Percentiles rank a stretch among this genome's conserved stretches.
These are phyloP conservation scores for Cardiospermum halicacabum DNA, from an alignment of 345 rosid species.

Conservation along the genomic window DNA sequence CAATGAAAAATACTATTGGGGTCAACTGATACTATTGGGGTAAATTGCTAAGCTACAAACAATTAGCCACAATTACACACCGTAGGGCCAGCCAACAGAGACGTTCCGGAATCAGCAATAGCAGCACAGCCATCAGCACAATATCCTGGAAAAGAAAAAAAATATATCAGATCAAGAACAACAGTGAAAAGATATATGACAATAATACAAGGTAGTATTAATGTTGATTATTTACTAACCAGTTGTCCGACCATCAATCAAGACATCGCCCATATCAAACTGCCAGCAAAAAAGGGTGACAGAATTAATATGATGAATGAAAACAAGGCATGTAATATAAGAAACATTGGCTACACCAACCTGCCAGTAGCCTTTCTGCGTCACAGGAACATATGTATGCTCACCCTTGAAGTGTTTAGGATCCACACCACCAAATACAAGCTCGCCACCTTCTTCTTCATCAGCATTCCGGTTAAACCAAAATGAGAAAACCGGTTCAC, in stretches of 20 bases:
- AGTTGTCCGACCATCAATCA: conserved; percentile 49
- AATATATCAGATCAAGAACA: background rate
- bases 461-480: conserved; percentile 69
- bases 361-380: conserved; percentile 73
- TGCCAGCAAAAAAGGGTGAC: conserved; percentile 15
- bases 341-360: conserved; percentile 27
- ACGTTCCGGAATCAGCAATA: conserved; percentile 82
- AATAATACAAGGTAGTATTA: background rate
- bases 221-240: conserved; percentile 29
- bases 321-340: background rate
- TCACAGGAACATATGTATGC: conserved; percentile 65
- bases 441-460: conserved; percentile 66
- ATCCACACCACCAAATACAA: conserved; percentile 74
- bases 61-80: too few species aligned
- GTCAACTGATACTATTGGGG: too few species aligned
- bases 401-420: conserved; percentile 55
- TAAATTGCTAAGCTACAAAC: too few species aligned
- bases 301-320: background rate
- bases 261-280: conserved; percentile 71
- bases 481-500: conserved; percentile 62
- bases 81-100: conserved; percentile 69
- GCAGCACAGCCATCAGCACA: conserved; percentile 55
- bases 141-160: conserved; percentile 44
- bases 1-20: too few species aligned
- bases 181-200: background rate